A percentile compares a stretch with the other conserved stretches of the same genome.
Evolutionary conservation across 345 rosid genomes (phyloP).

Genomic region (Melaleuca alternifolia): DNA sequence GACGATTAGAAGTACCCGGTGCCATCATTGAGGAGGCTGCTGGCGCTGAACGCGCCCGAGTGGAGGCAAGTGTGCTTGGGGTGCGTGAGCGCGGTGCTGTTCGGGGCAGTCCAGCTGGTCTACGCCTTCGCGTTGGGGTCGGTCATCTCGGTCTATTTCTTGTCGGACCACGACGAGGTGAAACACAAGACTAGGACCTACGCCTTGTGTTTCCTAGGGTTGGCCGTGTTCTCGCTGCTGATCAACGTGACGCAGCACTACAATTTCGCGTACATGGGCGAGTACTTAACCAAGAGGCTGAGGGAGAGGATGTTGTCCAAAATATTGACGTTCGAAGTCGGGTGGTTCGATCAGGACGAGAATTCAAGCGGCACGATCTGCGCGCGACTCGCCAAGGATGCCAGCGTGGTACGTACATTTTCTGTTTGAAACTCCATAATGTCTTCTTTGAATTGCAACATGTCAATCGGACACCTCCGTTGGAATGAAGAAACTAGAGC

Average conservation of each 20-base stretch:
- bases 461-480: no score
- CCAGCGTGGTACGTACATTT: conserved; percentile 39
- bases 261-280: conserved; percentile 64
- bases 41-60: conserved; percentile 52
- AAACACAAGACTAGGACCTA: conserved; percentile 19
- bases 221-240: conserved; percentile 23
- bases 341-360: conserved; percentile 68
- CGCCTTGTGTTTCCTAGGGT: conserved; percentile 18
- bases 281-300: conserved; percentile 48
- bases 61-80: conserved; percentile 48
- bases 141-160: conserved; percentile 17
- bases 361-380: conserved; percentile 68
- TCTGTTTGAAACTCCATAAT: background rate
- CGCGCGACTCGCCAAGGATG: conserved; percentile 60
- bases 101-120: conserved; percentile 35
- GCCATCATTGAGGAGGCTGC: conserved; percentile 48
- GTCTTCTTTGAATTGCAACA: background rate
- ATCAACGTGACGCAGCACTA: conserved; percentile 48
- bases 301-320: conserved; percentile 65
- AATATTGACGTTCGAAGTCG: conserved; percentile 57
- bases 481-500: no score
- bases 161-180: conserved; percentile 13
- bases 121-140: conserved; percentile 22
- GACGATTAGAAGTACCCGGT: conserved; percentile 8
- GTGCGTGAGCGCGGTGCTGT: conserved; percentile 22